These are phyloP conservation scores for Acanthamoeba castellanii DNA, from an alignment of 208 protist species.

Conservation along the genomic window DNA sequence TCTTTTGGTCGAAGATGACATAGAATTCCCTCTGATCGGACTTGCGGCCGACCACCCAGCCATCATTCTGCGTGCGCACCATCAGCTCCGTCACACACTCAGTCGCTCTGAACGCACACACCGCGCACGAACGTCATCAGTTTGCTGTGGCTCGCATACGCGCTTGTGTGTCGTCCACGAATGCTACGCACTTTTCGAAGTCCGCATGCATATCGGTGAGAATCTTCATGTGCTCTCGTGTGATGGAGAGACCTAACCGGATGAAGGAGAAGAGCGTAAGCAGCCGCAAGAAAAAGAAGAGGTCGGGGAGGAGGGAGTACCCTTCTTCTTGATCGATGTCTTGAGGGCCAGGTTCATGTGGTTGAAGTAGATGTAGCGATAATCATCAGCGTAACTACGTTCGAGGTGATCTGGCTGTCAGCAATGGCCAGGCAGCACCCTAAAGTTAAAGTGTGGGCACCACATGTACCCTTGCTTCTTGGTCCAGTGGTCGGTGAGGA, in stretches of 20 bases:
- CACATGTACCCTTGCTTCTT: slow-evolving; percentile 72
- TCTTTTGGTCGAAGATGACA: slow-evolving; percentile 86
- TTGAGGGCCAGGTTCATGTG: slow-evolving; percentile 89
- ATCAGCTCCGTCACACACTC: slow-evolving; percentile 78
- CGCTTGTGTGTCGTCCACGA: background rate
- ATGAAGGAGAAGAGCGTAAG: background rate
- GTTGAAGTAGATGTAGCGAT: slow-evolving; percentile 88
- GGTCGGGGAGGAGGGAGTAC: background rate
- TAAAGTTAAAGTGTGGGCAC: background rate
- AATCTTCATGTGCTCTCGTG: slow-evolving; percentile 81
- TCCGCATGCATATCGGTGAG: slow-evolving; percentile 85
- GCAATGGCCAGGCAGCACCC: background rate
- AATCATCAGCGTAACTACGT: slow-evolving; percentile 61
- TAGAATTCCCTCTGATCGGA: slow-evolving; percentile 87
- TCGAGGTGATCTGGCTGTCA: background rate
- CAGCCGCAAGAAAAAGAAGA: background rate
- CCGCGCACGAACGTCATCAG: background rate
- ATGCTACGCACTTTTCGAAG: slow-evolving; percentile 77
- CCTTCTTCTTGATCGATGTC: slow-evolving; percentile 78
- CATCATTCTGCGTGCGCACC: slow-evolving; percentile 79
- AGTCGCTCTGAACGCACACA: background rate
- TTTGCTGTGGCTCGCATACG: background rate
- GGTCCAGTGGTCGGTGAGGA: slow-evolving; percentile 68
- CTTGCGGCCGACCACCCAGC: slow-evolving; percentile 85
- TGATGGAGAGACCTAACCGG: slow-evolving; percentile 8